Evolutionary conservation across 352 stramenopile genomes (phyloP).

Genomic region (Globisporangium echinulatum): DNA sequence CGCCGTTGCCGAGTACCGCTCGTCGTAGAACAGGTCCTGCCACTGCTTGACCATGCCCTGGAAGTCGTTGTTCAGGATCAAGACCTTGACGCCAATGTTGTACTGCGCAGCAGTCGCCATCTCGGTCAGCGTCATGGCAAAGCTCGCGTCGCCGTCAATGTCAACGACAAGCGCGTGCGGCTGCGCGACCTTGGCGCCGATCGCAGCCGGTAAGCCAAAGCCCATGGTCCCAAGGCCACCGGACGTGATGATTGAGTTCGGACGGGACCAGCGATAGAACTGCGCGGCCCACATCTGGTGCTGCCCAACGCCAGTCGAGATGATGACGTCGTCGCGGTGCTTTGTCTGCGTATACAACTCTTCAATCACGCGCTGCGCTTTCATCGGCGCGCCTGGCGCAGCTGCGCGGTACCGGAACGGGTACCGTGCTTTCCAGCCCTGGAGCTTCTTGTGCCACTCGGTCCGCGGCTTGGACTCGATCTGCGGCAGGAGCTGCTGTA

Average conservation of each 20-base stretch:
- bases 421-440: constrained; percentile 89
- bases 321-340: constrained; percentile 85
- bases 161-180: constrained; percentile 82
- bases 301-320: constrained; percentile 94
- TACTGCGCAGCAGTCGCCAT: constrained; percentile 93
- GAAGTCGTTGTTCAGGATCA: constrained; percentile 95
- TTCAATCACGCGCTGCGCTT: constrained; percentile 91
- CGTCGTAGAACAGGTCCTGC: constrained; percentile 96
- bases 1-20: constrained; percentile 86
- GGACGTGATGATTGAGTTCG: constrained; percentile 91
- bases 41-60: constrained; percentile 98
- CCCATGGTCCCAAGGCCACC: constrained; percentile 95
- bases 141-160: constrained; percentile 94
- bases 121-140: constrained; percentile 96
- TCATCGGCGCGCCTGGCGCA: constrained; percentile 74
- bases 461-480: constrained; percentile 75
- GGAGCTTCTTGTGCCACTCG: constrained; percentile 91
- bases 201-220: constrained; percentile 90
- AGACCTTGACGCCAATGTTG: constrained; percentile 92
- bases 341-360: constrained; percentile 94
- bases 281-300: constrained; percentile 97
- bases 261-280: constrained; percentile 94
- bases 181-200: constrained; percentile 92
- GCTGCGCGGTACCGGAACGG: constrained; percentile 89
- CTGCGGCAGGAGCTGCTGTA: constrained; percentile 85